Evolutionary conservation across 306 rosid species (phyloP), one percentile per base, ranked within the genome.

Genomic region (Ormosia emarginata): DNA sequence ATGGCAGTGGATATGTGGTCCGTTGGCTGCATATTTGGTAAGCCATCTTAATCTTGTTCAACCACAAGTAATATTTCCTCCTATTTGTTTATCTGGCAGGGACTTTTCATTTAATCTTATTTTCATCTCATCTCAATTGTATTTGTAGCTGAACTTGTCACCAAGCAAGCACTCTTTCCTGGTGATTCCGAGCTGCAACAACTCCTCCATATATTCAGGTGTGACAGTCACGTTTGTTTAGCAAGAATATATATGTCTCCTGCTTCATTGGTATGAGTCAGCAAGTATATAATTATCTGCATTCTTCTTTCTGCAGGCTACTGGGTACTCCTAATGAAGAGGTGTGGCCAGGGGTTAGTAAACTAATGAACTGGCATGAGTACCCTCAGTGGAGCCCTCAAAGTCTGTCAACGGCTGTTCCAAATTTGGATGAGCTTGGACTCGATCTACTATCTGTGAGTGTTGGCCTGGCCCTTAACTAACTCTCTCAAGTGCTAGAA

Each of bases 121-220:
- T 47, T 58, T 7, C 1, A 13, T 79, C 43, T 7, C 1, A 8
- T 79, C 44, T 58, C 24, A 17, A 44, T 59, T 84, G 24, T 24
- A 24, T 24, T 24, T 24, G 70, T 50, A 95, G 98, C 94, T 53
- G 99, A 95, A 81, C 98, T 95, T 53, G 93, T 94, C 53, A 92
- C 96, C 17, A 95, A 85, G 80, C 93, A 87, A 87, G 93, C 98
- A 78, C 89, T 95, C 40, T 95, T 95, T 84, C 92, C 93, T 3
- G 98, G 99, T 56, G 99, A 93, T 82, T 95, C 97, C 41, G 99
- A 95, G 85, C 91, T 95, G 90, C 99, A 93, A 72, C 99, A 93
- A 85, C 99, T 95, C 83, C 96, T 95, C 14, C 97, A 95, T 79
- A 93, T 95, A 81, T 95, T 95, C 92, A 93, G 94, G 98, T 91